Evolutionary conservation across 192 early-diverging fungal species (phyloP).

Genomic region (Kappamyces sp.): DNA sequence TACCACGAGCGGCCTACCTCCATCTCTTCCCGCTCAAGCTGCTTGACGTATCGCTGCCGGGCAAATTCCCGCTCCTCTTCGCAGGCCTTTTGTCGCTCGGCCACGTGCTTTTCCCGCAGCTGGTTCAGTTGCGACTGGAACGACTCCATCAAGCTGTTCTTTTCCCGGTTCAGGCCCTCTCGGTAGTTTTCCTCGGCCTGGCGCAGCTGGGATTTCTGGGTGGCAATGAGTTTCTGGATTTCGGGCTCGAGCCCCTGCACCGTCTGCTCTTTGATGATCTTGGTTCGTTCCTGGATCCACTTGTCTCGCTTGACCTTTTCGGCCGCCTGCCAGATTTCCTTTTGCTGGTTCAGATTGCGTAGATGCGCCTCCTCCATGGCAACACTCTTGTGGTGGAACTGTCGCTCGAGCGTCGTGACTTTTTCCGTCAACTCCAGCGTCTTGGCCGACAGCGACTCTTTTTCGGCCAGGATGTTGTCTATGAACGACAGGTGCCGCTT

Average conservation of each 20-base stretch:
- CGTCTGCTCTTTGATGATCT: conserved; percentile 54
- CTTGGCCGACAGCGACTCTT: conserved; percentile 50
- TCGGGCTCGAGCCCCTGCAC: conserved; percentile 57
- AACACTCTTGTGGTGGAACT: conserved; percentile 22
- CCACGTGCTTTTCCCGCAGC: conserved; percentile 32
- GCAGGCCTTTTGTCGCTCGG: conserved; percentile 46
- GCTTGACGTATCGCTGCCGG: conserved; percentile 51
- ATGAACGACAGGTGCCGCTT: conserved; percentile 54
- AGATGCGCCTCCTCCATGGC: conserved; percentile 41
- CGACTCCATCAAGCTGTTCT: conserved; percentile 34
- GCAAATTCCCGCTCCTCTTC: conserved; percentile 58
- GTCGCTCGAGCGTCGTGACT: conserved; percentile 44
- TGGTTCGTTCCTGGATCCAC: conserved; percentile 58
- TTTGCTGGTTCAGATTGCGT: conserved; percentile 45
- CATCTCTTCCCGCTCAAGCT: conserved; percentile 58
- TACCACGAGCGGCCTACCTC: conserved; percentile 28
- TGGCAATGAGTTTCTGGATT: conserved; percentile 51
- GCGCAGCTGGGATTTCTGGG: conserved; percentile 49
- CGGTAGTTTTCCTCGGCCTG: conserved; percentile 49
- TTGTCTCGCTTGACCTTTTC: conserved; percentile 58
- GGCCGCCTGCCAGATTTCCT: conserved; percentile 47
- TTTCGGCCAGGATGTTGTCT: conserved; percentile 50
- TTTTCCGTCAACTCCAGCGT: conserved; percentile 43
- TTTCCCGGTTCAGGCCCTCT: conserved; percentile 41
- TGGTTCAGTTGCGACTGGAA: conserved; percentile 47